Conservation (phyloP, 2,329 filamentous ascomycete genomes). For the Exophiala oligosperma region DNA sequence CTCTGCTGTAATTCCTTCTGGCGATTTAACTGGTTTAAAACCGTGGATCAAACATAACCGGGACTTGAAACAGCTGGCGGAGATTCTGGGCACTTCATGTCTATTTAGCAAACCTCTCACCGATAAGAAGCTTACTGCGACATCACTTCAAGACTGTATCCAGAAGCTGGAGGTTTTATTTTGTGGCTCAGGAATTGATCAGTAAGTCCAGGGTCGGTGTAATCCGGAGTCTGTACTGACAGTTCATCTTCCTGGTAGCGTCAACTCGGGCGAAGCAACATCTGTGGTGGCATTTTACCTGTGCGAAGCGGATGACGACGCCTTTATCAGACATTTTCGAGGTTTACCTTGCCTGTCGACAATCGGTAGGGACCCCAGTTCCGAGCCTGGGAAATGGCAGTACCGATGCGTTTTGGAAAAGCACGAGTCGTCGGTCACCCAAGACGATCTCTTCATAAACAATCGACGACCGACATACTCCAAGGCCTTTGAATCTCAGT, state of each 20-base stretch:
- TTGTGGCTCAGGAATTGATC: background rate
- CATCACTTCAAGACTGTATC: conserved; percentile 1
- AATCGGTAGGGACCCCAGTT: background rate
- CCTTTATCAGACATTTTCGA: background rate
- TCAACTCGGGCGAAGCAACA: background rate
- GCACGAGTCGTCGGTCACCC: background rate
- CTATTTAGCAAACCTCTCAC: background rate
- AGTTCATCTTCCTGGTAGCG: background rate
- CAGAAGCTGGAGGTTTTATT: background rate
- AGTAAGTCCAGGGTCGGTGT: background rate
- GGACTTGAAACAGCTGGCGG: background rate
- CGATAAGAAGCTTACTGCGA: background rate
- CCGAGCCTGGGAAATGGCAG: background rate
- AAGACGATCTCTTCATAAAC: background rate
- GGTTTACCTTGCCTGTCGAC: background rate
- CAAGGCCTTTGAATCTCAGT: background rate
- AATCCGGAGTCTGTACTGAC: background rate
- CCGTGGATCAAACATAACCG: background rate
- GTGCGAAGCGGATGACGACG: background rate
- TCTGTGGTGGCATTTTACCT: background rate
- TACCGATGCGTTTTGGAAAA: background rate
- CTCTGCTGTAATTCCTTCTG: background rate
- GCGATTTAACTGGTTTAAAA: background rate
- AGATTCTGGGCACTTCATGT: background rate
- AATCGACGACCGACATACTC: background rate